Base-by-base conservation (phyloP, 768 basidiomycete species). In the Auriscalpium orientale region DNA sequence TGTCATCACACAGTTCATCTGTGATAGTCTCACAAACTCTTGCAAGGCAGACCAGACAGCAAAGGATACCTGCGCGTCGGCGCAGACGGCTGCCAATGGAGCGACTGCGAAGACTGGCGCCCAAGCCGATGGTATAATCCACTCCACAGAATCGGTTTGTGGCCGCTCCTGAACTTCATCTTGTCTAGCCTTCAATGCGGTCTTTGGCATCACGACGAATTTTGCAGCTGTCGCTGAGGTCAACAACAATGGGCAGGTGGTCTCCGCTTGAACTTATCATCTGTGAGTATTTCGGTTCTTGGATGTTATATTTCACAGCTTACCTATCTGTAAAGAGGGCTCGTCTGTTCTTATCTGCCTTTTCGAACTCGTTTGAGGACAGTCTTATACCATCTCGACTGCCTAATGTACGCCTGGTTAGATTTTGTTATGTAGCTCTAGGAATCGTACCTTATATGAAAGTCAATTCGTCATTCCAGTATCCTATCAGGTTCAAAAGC, bases 1-100 rank as follows among this genome's bases (percentile, higher is more conserved):
- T 59, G 81, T 83, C 65, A 83, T 84, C 70, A 76, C 80, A 15
- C 74, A 78, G 71, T 65, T 77, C 67, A 80, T 84, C 44, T 85
- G 83, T 61, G 79, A 82, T 66, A 72, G 70, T 4, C 69, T 85
- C 56, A 71, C 68, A 28, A 82, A 80, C 72, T 63, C 67, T 5
- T 85, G 83, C 64, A 72, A 70, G 15, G 81, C 82, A 8, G 77
- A 84, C 61, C 70, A 72, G 50, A 76, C 76, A 10, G 81, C 81
- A 2, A 74, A 78, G 65, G 70, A 66, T 21, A 79, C 79, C 10
- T 84, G 83, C 57, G 74, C 69, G 11, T 48, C 74, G 1, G 70
- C 72, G 8, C 71, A 71, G 58, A 54, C 64, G 15, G 68, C 67
- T 34, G 66, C 68, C 7, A 61, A 64, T 58, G 56, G 56, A 37